phyloP scores from a whole-genome alignment of 2,329 filamentous ascomycete genomes.

The Diaporthe sp. region DNA sequence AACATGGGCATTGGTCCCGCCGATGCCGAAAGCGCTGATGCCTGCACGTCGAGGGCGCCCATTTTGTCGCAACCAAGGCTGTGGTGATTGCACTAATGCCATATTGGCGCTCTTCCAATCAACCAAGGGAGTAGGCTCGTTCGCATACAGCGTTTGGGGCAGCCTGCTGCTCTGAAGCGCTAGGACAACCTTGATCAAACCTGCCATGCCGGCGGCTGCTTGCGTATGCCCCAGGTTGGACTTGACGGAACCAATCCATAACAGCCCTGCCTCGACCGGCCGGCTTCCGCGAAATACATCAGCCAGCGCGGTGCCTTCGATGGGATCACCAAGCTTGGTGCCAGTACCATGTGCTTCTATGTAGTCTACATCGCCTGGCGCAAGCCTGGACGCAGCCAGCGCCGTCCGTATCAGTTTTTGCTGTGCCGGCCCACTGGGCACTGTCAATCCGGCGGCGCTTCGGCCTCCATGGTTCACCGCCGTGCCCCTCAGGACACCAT shows the following conservation, averaged over 20 bases:
- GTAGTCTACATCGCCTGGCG: not conserved
- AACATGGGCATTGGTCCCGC: not conserved
- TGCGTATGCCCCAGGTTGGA: not conserved
- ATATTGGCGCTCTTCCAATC: not conserved
- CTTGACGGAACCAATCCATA: not conserved
- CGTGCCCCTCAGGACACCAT: not conserved
- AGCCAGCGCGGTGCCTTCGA: not conserved
- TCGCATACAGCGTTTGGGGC: not conserved
- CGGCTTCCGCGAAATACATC: not conserved
- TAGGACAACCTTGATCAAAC: not conserved
- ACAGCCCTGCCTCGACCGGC: no score
- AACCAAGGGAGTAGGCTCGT: not conserved
- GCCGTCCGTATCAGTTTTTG: not conserved
- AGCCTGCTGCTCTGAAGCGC: not conserved
- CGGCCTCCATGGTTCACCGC: not conserved
- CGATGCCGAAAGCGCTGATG: not conserved
- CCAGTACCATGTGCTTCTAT: not conserved
- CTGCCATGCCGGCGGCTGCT: not conserved
- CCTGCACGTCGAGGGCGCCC: no score
- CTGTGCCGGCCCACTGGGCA: not conserved
- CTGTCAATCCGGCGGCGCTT: not conserved
- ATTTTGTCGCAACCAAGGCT: not conserved
- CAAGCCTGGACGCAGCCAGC: not conserved
- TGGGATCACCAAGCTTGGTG: not conserved
- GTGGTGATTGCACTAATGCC: not conserved